These are phyloP conservation scores for Chlamydomonas schloesseri DNA, from an alignment of 139 green algal species.

Conservation along the genomic window DNA sequence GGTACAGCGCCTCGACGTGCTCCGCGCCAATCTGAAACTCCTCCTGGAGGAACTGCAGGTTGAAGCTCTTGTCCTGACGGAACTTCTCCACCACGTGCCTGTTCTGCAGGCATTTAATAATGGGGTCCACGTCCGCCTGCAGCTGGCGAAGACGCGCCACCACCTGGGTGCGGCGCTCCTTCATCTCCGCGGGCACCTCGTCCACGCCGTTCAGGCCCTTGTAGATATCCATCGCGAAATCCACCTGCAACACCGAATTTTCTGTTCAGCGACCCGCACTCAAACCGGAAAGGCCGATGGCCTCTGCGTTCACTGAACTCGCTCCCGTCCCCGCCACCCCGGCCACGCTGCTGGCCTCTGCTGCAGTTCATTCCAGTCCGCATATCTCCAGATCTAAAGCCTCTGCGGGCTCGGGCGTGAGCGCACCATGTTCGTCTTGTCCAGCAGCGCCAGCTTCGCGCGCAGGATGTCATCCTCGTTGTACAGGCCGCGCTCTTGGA, in stretches of 20 bases:
- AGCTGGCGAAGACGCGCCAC: constrained; percentile 77
- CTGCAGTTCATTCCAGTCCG: no score
- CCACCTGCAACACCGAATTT: constrained; percentile 29
- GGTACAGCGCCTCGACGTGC: constrained; percentile 97
- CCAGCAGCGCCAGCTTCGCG: constrained; percentile 95
- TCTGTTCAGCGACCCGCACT: no score
- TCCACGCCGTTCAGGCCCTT: constrained; percentile 80
- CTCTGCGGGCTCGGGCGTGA: no score
- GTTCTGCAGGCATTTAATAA: constrained; percentile 94
- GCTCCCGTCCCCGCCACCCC: no score
- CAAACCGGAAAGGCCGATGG: no score
- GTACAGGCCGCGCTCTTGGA: constrained; percentile 83
- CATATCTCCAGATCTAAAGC: no score
- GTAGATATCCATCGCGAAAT: constrained; percentile 98
- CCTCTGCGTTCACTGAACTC: no score
- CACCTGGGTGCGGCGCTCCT: constrained; percentile 72
- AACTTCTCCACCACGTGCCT: constrained; percentile 89
- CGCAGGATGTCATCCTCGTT: constrained; percentile 88
- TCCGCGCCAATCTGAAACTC: constrained; percentile 88
- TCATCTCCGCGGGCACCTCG: constrained; percentile 72
- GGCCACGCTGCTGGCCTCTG: no score
- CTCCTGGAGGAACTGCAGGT: constrained; percentile 90
- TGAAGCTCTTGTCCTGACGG: constrained; percentile 92
- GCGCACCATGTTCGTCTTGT: constrained; percentile 98
- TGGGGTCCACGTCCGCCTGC: constrained; percentile 84